Percentiles rank a stretch among this genome's conserved stretches.
Evolutionary conservation across 768 basidiomycete species (phyloP).

Genomic region (Mycena chlorophos): DNA sequence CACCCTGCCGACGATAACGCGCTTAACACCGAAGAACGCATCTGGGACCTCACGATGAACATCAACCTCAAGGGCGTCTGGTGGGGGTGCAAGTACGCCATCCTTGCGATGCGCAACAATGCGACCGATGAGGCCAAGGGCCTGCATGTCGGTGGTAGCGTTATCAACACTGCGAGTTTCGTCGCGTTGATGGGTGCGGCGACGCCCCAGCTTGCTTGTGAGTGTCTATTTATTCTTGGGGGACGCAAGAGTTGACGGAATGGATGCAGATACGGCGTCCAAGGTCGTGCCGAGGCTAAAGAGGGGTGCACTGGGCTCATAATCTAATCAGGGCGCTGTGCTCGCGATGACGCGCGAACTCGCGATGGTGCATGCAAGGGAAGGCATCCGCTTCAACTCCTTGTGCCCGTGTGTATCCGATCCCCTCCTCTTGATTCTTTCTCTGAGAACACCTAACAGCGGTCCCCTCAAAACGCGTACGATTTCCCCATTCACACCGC

Average conservation of each 20-base stretch:
- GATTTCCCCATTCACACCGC: constrained; percentile 25
- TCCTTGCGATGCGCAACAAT: constrained; percentile 94
- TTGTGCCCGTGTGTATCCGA: constrained; percentile 80
- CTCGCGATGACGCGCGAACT: constrained; percentile 97
- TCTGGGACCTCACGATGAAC: constrained; percentile 93
- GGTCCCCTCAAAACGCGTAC: constrained; percentile 94
- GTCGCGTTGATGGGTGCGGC: constrained; percentile 95
- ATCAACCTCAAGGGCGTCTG: constrained; percentile 99
- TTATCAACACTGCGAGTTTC: constrained; percentile 98
- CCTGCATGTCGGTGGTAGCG: constrained; percentile 80
- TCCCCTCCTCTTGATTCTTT: background rate
- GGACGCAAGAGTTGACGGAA: constrained; percentile 7
- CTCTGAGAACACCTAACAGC: constrained; percentile 39
- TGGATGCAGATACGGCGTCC: constrained; percentile 79
- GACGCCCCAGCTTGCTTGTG: constrained; percentile 97
- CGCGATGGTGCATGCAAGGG: constrained; percentile 95
- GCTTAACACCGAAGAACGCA: constrained; percentile 91
- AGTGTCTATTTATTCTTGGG: constrained; percentile 30
- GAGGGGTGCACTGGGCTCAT: no score
- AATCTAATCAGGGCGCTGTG: constrained; percentile 93
- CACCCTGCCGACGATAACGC: constrained; percentile 94
- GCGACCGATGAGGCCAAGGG: constrained; percentile 79
- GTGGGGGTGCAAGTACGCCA: constrained; percentile 99
- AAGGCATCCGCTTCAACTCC: constrained; percentile 95
- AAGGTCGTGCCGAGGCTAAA: no score